Percentiles rank a stretch among this genome's conserved stretches.
Evolutionary conservation across 1,284 basidiomycete genomes (phyloP).

Genomic region (Rhodotorula sp.): DNA sequence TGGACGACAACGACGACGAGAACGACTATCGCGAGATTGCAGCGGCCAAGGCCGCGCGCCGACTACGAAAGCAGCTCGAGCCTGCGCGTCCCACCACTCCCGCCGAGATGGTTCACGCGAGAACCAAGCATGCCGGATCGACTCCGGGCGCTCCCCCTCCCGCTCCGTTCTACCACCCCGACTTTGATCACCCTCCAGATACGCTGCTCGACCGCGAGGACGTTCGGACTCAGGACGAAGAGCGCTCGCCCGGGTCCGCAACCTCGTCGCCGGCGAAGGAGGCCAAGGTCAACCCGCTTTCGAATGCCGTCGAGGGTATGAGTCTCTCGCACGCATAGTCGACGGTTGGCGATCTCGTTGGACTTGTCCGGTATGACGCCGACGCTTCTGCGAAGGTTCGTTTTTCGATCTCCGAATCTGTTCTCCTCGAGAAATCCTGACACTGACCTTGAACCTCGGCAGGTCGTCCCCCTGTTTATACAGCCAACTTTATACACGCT

Average conservation of each 20-base stretch:
- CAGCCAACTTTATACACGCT: background rate
- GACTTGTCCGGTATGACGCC: too few species aligned
- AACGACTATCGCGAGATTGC: background rate
- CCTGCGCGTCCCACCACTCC: constrained; percentile 2
- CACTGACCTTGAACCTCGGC: too few species aligned
- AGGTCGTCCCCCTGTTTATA: too few species aligned
- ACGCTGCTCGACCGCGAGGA: background rate
- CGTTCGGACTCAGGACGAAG: background rate
- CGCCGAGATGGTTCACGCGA: constrained; percentile 5
- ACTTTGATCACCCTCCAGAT: background rate
- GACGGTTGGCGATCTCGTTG: too few species aligned
- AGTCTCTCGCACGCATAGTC: too few species aligned
- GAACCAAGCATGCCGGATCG: constrained; percentile 22
- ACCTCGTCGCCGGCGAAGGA: background rate
- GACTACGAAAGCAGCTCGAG: too few species aligned
- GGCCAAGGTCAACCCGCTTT: background rate
- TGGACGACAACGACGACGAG: background rate
- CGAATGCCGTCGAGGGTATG: background rate
- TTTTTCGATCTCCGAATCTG: too few species aligned
- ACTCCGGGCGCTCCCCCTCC: constrained; percentile 28
- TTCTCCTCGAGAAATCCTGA: too few species aligned
- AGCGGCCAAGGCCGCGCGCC: background rate
- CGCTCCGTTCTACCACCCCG: constrained; percentile 3
- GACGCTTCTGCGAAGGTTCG: too few species aligned
- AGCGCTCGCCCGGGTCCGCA: background rate